A percentile compares a stretch with the other conserved stretches of the same genome.
Conservation (phyloP, 225 moss, liverwort and hornwort species). For the Marchantia polymorpha region DNA sequence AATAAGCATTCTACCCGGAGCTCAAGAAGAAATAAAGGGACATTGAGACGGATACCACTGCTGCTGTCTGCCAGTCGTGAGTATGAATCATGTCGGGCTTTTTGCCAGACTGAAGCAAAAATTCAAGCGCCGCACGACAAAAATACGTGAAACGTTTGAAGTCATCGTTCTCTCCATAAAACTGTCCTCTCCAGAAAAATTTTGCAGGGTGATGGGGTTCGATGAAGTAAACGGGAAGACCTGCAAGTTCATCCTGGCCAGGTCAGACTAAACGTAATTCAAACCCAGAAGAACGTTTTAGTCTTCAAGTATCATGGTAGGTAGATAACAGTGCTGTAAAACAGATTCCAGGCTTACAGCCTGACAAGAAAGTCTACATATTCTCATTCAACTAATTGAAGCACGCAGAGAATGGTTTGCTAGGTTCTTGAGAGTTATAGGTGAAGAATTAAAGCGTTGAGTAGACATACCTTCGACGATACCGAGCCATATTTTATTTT, state of each 20-base stretch:
- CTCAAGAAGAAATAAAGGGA: neutral
- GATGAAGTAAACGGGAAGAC: slow-evolving; percentile 92
- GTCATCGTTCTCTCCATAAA: slow-evolving; percentile 89
- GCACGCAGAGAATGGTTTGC: neutral
- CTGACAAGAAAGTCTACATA: no score
- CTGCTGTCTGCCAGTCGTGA: slow-evolving; percentile 97
- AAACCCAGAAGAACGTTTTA: no score
- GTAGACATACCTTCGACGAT: slow-evolving; percentile 79
- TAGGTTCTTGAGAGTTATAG: neutral
- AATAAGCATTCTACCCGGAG: no score
- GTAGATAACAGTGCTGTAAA: no score
- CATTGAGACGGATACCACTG: slow-evolving; percentile 52
- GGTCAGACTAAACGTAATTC: no score
- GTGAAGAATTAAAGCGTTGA: slow-evolving; percentile 1
- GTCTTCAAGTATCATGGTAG: no score
- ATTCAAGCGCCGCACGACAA: slow-evolving; percentile 88
- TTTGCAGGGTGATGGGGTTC: slow-evolving; percentile 88
- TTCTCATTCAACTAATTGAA: neutral
- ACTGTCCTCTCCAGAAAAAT: slow-evolving; percentile 87
- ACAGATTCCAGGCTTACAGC: no score
- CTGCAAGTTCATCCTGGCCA: slow-evolving; percentile 33
- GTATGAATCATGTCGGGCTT: slow-evolving; percentile 90
- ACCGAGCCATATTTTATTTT: slow-evolving; percentile 93
- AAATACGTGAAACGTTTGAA: slow-evolving; percentile 91
- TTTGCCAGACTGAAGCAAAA: slow-evolving; percentile 89